A percentile compares a stretch with the other conserved stretches of the same genome.
Conservation (phyloP, 2,329 filamentous ascomycete genomes). For the Tetracladium maxilliforme region DNA sequence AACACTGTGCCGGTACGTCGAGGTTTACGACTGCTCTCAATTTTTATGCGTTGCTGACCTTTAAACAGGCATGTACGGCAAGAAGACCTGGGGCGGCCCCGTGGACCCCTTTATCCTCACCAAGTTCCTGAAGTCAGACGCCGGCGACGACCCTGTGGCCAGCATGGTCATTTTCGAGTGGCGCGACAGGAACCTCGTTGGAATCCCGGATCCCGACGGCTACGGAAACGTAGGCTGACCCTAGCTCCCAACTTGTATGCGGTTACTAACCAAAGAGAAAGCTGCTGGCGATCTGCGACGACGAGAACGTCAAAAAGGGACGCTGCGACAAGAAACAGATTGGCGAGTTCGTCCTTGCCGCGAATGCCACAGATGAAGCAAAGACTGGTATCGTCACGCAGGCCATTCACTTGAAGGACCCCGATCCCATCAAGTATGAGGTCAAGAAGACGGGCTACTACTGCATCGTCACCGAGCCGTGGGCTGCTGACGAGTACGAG, state of each 20-base stretch:
- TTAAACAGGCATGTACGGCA: conserved; percentile 98
- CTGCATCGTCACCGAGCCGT: conserved; percentile 71
- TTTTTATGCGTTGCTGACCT: conserved; percentile 28
- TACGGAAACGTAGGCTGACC: conserved; percentile 14
- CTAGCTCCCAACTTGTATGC: conserved; percentile 2
- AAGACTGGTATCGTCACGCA: conserved; percentile 61
- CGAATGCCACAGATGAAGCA: conserved; percentile 60
- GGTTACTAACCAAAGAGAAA: conserved; percentile 41
- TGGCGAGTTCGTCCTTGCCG: conserved; percentile 69
- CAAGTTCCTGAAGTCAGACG: conserved; percentile 54
- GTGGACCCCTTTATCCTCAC: conserved; percentile 81
- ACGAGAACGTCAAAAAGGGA: conserved; percentile 49
- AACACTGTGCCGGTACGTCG: conserved; percentile 72
- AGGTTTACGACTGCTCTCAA: conserved; percentile 21
- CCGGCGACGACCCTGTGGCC: conserved; percentile 55
- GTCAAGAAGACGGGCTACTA: conserved; percentile 92
- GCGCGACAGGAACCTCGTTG: conserved; percentile 70
- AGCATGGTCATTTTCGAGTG: conserved; percentile 91
- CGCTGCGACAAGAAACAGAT: conserved; percentile 66
- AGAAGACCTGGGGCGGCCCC: conserved; percentile 72
- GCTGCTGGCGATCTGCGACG: conserved; percentile 76
- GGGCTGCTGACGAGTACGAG: conserved; percentile 52
- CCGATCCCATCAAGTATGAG: conserved; percentile 59
- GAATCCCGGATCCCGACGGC: conserved; percentile 24
- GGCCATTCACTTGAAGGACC: conserved; percentile 68